phyloP scores from a whole-genome alignment of 192 early-diverging fungal species.

The Radiomyces spectabilis region DNA sequence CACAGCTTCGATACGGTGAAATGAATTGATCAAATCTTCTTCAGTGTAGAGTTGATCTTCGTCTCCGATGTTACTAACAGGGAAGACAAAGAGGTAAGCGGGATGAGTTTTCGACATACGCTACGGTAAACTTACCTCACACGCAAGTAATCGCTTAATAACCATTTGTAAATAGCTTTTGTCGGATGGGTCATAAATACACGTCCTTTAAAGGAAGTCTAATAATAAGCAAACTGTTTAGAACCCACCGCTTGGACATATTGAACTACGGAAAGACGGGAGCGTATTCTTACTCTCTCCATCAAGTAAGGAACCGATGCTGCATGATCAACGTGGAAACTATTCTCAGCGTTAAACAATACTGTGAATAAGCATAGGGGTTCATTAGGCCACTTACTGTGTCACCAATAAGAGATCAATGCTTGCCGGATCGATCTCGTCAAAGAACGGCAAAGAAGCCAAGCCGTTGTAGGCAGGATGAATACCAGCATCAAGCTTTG shows the following conservation, averaged over 20 bases:
- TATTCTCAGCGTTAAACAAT: conserved; percentile 15
- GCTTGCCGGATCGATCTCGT: conserved; percentile 81
- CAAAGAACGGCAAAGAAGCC: conserved; percentile 89
- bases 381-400: conserved; percentile 53
- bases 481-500: conserved; percentile 88
- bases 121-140: conserved; percentile 48
- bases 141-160: conserved; percentile 90
- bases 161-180: conserved; percentile 96
- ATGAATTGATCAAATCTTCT: conserved; percentile 72
- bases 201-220: conserved; percentile 92
- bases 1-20: conserved; percentile 87
- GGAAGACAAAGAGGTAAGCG: too few species aligned
- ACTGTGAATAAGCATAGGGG: neutral
- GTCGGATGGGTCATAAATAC: conserved; percentile 99
- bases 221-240: neutral
- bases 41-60: conserved; percentile 88
- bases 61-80: conserved; percentile 55
- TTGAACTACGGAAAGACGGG: too few species aligned
- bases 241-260: too few species aligned
- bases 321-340: conserved; percentile 97
- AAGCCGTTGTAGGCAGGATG: conserved; percentile 92
- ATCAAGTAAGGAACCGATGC: conserved; percentile 94
- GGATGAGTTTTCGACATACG: conserved; percentile 1
- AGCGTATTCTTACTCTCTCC: conserved; percentile 70
- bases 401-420: conserved; percentile 90